These are phyloP conservation scores for Abrus pulchellus DNA, from an alignment of 306 rosid genomes.

Conservation along the genomic window DNA sequence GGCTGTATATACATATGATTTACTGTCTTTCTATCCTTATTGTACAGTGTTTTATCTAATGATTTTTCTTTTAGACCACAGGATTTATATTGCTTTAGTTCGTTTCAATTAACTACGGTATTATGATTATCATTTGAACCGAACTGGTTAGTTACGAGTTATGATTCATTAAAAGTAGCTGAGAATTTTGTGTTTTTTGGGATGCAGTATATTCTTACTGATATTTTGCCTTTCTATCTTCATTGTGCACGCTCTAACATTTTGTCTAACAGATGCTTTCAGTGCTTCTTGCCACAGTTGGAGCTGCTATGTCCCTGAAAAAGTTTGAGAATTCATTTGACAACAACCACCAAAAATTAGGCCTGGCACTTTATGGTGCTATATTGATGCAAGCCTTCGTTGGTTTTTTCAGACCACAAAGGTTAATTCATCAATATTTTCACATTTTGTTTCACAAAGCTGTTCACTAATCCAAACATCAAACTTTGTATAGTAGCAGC, in stretches of 20 bases:
- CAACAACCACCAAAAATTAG: conserved; percentile 89
- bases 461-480: conserved; percentile 2
- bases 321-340: conserved; percentile 93
- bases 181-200: not conserved
- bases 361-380: conserved; percentile 84
- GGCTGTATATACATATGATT: not conserved
- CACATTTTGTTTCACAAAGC: not conserved
- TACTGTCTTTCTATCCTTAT: not conserved
- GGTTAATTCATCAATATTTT: conserved; percentile 54
- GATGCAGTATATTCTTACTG: not conserved
- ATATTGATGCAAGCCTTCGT: conserved; percentile 73
- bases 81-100: conserved; percentile 17
- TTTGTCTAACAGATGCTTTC: conserved; percentile 65
- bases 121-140: conserved; percentile 40
- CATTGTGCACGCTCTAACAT: conserved; percentile 29
- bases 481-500: not conserved
- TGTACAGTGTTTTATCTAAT: conserved; percentile 43
- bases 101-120: not conserved
- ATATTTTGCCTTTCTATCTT: not conserved
- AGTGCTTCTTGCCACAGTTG: conserved; percentile 77
- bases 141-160: conserved; percentile 32
- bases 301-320: conserved; percentile 81
- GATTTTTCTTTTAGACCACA: conserved; percentile 40
- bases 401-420: conserved; percentile 92
- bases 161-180: not conserved